phyloP scores from a whole-genome alignment of 768 basidiomycete genomes.

The Rhodosporidiobolus odoratus region DNA sequence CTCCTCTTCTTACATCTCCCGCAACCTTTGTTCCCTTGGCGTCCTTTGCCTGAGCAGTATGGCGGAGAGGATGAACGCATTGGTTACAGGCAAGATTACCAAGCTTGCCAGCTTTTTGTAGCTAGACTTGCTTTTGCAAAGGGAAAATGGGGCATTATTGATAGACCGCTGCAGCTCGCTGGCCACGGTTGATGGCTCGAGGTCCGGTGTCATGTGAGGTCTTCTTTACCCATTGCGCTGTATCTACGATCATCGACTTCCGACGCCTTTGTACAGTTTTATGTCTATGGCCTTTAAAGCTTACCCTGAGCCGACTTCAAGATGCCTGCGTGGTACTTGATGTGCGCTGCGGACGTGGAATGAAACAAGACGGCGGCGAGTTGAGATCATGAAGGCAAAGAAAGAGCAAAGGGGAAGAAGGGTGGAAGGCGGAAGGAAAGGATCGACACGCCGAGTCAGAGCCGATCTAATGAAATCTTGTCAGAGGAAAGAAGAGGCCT shows the following conservation, averaged over 20 bases:
- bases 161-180: too few species aligned
- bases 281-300: neutral
- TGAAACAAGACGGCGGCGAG: neutral
- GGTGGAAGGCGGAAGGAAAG: neutral
- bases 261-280: too few species aligned
- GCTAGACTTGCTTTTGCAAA: too few species aligned
- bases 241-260: too few species aligned
- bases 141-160: too few species aligned
- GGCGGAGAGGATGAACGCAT: conserved; percentile 21
- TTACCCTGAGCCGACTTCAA: conserved; percentile 56
- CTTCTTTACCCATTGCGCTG: too few species aligned
- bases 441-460: neutral
- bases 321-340: conserved; percentile 84
- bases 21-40: neutral
- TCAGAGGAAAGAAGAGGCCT: conserved; percentile 17
- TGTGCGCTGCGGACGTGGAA: conserved; percentile 63
- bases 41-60: neutral
- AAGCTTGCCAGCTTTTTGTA: too few species aligned
- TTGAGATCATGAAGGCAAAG: too few species aligned
- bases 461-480: neutral
- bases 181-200: too few species aligned
- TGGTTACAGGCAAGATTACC: conserved; percentile 11
- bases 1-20: too few species aligned
- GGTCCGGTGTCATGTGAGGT: too few species aligned
- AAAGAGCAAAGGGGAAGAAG: neutral